These are phyloP conservation scores for Penicillium malachiteum DNA, from an alignment of 495 filamentous ascomycete species.

Conservation along the genomic window DNA sequence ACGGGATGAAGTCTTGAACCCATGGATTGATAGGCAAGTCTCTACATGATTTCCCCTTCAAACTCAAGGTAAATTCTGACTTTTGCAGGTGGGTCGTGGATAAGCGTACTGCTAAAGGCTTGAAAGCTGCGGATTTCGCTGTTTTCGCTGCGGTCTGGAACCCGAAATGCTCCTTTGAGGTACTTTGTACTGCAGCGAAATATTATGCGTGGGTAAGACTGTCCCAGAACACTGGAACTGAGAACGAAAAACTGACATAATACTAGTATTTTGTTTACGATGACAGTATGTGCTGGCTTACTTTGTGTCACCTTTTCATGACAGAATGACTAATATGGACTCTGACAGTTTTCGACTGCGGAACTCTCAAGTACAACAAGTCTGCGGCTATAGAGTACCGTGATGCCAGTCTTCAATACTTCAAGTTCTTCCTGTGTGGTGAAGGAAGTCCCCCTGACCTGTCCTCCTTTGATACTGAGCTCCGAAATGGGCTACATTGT, in stretches of 20 bases:
- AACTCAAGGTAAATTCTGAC: background rate
- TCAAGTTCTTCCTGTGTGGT: background rate
- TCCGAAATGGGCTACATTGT: background rate
- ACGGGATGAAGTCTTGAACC: background rate
- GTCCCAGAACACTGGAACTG: background rate
- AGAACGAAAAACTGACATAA: background rate
- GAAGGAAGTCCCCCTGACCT: background rate
- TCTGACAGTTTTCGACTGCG: background rate
- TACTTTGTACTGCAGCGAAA: constrained; percentile 2
- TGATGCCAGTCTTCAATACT: constrained; percentile 2
- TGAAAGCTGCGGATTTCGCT: constrained; percentile 1
- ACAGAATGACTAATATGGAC: too few species aligned
- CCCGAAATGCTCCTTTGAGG: background rate
- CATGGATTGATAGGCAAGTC: constrained; percentile 1
- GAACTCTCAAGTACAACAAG: background rate
- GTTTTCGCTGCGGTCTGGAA: constrained; percentile 1
- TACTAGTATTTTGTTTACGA: constrained; percentile 1
- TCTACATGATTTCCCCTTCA: background rate
- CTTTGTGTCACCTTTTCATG: background rate
- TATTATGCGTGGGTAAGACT: constrained; percentile 5
- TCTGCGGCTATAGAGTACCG: background rate
- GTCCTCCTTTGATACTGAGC: background rate
- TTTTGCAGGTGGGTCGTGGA: background rate
- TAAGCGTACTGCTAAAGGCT: background rate
- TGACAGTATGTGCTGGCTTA: background rate